Conservation (phyloP, 441 rosid genomes). For the Euphorbia schlechtendalii region DNA sequence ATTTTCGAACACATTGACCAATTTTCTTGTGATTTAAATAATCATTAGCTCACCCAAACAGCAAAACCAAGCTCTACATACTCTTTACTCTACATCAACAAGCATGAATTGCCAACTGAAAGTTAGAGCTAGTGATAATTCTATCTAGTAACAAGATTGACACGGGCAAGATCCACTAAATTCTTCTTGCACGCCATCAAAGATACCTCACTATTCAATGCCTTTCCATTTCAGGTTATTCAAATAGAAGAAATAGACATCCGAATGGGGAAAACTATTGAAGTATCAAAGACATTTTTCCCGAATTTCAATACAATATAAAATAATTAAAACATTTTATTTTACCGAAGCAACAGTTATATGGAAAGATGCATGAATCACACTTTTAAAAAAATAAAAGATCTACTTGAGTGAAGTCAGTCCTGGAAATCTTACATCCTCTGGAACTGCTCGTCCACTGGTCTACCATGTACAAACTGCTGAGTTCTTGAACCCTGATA, state of each 20-base stretch:
- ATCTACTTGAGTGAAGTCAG: neutral
- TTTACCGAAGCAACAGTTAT: neutral
- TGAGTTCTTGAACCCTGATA: conserved; percentile 47
- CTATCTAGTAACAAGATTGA: neutral
- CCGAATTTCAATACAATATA: neutral
- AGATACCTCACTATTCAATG: neutral
- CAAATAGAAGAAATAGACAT: neutral
- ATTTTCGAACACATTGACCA: neutral
- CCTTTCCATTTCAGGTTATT: neutral
- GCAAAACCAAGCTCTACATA: neutral
- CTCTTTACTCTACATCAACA: neutral
- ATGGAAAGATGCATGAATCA: neutral
- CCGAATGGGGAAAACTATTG: neutral
- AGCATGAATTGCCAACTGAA: neutral
- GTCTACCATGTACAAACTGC: conserved; percentile 33
- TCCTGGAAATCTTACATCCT: conserved; percentile 46
- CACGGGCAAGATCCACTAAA: neutral
- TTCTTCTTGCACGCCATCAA: neutral
- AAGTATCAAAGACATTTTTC: neutral
- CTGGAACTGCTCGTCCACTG: conserved; percentile 49
- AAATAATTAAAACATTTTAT: neutral
- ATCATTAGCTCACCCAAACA: neutral
- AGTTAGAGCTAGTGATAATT: neutral
- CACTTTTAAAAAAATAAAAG: conserved; percentile 4
- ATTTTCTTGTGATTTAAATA: neutral